Evolutionary conservation across 2,329 filamentous ascomycete species (phyloP).

Genomic region (Ophiosphaerella korrae): DNA sequence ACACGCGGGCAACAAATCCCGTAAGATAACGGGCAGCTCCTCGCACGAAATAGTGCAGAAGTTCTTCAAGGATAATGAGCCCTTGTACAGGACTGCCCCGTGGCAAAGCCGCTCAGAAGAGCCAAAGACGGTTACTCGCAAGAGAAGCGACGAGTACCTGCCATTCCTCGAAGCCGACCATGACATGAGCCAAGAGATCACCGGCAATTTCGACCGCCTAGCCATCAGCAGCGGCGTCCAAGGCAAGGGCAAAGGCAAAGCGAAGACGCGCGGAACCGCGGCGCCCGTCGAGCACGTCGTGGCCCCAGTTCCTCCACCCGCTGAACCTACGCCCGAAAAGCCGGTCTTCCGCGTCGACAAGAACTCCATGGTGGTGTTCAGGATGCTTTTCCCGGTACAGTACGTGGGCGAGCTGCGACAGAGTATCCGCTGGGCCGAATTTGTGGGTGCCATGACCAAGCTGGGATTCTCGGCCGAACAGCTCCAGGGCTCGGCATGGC

Average conservation of each 20-base stretch:
- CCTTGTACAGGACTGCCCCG: not conserved
- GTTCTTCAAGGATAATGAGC: not conserved
- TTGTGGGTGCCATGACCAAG: constrained; percentile 57
- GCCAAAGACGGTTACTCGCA: not conserved
- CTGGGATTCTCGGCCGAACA: constrained; percentile 61
- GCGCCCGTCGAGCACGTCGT: not conserved
- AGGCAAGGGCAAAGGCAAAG: not conserved
- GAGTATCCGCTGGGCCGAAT: constrained; percentile 60
- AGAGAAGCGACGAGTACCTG: not conserved
- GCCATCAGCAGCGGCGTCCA: constrained; percentile 2
- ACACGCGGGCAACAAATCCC: not conserved
- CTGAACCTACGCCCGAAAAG: not conserved
- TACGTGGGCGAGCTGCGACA: constrained; percentile 46
- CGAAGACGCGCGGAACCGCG: constrained; percentile 11
- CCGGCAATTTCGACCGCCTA: constrained; percentile 12
- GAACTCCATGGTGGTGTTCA: constrained; percentile 52
- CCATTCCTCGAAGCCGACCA: constrained; percentile 7
- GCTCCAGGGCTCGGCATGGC: constrained; percentile 63
- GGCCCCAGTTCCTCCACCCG: no score
- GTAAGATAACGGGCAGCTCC: not conserved
- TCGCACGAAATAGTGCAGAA: not conserved
- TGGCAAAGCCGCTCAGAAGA: not conserved
- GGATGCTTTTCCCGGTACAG: constrained; percentile 47
- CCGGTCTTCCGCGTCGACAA: constrained; percentile 41
- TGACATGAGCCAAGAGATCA: constrained; percentile 15